phyloP scores from a whole-genome alignment of 2,329 filamentous ascomycete species.

The Exophiala aquamarina region DNA sequence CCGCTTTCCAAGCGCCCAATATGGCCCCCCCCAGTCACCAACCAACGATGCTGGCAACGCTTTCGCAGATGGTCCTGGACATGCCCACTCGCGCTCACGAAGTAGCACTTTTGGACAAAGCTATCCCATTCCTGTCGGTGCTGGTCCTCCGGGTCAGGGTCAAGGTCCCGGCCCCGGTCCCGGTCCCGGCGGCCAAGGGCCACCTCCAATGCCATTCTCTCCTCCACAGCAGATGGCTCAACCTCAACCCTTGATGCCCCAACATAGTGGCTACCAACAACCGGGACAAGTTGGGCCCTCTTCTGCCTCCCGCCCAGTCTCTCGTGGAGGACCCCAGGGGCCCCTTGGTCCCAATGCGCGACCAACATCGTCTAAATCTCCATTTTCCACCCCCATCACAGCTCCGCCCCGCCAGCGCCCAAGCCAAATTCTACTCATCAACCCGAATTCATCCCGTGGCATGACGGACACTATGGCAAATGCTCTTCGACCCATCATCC shows the following conservation, averaged over 20 bases:
- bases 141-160: neutral
- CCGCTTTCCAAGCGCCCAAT: slow-evolving; percentile 24
- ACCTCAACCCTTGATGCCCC: slow-evolving; percentile 24
- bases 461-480: slow-evolving; percentile 51
- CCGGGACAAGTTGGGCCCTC: neutral
- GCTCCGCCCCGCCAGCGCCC: slow-evolving; percentile 24
- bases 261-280: slow-evolving; percentile 21
- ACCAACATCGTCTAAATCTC: slow-evolving; percentile 24
- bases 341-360: slow-evolving; percentile 16
- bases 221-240: slow-evolving; percentile 13
- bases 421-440: slow-evolving; percentile 45
- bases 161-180: no score
- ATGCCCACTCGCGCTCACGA: slow-evolving; percentile 19
- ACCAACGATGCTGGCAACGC: slow-evolving; percentile 18
- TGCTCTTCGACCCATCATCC: slow-evolving; percentile 44
- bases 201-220: slow-evolving; percentile 22
- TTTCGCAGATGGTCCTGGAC: slow-evolving; percentile 9
- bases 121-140: slow-evolving; percentile 19
- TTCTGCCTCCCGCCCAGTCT: slow-evolving; percentile 22
- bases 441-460: slow-evolving; percentile 48
- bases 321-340: slow-evolving; percentile 7
- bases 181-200: neutral
- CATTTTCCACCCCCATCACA: slow-evolving; percentile 26
- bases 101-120: slow-evolving; percentile 27
- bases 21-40: slow-evolving; percentile 19